Evolutionary conservation across 2,329 filamentous ascomycete species (phyloP).

Genomic region (Alternaria ethzedia): DNA sequence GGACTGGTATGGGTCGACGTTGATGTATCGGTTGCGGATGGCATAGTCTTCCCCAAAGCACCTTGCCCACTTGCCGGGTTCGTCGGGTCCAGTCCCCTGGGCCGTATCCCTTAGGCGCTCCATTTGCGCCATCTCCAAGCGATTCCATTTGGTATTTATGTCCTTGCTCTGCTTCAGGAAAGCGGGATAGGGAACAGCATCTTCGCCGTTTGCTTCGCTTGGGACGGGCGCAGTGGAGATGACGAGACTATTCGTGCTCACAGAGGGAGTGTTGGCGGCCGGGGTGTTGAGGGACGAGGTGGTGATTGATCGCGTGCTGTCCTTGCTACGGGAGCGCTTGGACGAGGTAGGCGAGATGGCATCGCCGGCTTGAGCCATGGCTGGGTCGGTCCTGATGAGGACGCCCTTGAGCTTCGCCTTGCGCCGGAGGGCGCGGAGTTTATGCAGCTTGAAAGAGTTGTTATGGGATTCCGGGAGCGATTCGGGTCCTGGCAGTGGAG

Average conservation of each 20-base stretch:
- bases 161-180: slow-evolving; percentile 63
- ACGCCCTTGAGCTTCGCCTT: slow-evolving; percentile 47
- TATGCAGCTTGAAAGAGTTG: slow-evolving; percentile 46
- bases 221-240: slow-evolving; percentile 28
- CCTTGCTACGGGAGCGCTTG: slow-evolving; percentile 49
- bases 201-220: slow-evolving; percentile 17
- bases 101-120: slow-evolving; percentile 58
- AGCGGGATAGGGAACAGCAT: slow-evolving; percentile 52
- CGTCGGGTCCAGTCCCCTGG: slow-evolving; percentile 47
- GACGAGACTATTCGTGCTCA: slow-evolving; percentile 42
- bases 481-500: slow-evolving; percentile 21
- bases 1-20: slow-evolving; percentile 88
- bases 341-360: slow-evolving; percentile 46
- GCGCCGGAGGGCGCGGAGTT: slow-evolving; percentile 49
- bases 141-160: slow-evolving; percentile 65
- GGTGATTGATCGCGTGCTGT: slow-evolving; percentile 43
- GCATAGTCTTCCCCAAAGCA: slow-evolving; percentile 63
- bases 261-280: slow-evolving; percentile 34
- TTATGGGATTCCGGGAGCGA: slow-evolving; percentile 15
- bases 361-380: slow-evolving; percentile 35
- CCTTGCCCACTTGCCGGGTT: slow-evolving; percentile 63
- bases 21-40: slow-evolving; percentile 80
- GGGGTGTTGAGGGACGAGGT: slow-evolving; percentile 35
- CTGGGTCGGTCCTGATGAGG: slow-evolving; percentile 29
- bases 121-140: slow-evolving; percentile 67